phyloP scores from a whole-genome alignment of 2,329 filamentous ascomycete genomes.

The Fusarium coffeatum region DNA sequence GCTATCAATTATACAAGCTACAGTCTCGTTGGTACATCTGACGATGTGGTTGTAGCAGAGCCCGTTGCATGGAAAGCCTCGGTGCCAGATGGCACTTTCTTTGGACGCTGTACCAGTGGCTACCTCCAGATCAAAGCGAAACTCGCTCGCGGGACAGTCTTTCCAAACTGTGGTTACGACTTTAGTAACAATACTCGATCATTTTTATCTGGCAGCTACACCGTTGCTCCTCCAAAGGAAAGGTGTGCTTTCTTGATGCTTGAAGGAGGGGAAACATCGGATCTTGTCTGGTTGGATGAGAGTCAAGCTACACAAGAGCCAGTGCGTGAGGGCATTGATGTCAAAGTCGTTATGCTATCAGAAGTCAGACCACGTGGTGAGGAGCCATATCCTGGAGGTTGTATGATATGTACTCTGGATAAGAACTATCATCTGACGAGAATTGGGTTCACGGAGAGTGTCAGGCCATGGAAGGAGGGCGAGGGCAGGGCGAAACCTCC shows the following conservation, averaged over 20 bases:
- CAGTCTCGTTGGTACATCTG: background rate
- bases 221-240: background rate
- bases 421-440: constrained; percentile 5
- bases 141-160: background rate
- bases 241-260: background rate
- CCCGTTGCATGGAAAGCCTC: background rate
- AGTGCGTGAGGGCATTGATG: background rate
- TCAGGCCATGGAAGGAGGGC: background rate
- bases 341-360: constrained; percentile 5
- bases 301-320: background rate
- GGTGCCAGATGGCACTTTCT: background rate
- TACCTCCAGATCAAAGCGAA: constrained; percentile 10
- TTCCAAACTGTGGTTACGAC: constrained; percentile 4
- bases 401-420: constrained; percentile 7
- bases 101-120: background rate
- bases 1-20: background rate
- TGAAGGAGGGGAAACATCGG: background rate
- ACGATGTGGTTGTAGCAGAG: background rate
- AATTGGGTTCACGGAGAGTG: background rate
- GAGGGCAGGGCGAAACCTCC: background rate
- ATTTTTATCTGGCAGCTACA: background rate
- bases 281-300: constrained; percentile 9
- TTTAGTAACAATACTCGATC: no score
- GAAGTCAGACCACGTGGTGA: background rate
- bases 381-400: background rate